These are phyloP conservation scores for Russula virescens DNA, from an alignment of 768 basidiomycete genomes.

Conservation along the genomic window DNA sequence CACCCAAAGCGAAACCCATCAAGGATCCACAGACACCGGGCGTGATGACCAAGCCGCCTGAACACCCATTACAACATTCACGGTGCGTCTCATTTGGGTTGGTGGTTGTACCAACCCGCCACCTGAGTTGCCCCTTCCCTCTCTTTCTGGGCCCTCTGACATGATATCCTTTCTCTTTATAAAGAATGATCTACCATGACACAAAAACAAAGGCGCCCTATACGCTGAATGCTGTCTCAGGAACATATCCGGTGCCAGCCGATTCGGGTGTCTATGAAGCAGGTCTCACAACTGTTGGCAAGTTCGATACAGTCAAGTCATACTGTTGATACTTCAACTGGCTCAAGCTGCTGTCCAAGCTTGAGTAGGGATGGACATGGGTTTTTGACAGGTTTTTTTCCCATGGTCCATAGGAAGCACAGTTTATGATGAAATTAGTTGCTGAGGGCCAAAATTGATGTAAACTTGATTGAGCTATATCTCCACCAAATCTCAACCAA, in stretches of 20 bases:
- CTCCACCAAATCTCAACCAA: no score
- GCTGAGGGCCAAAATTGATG: no score
- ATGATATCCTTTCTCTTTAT: neutral
- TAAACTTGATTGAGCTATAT: no score
- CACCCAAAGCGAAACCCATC: slow-evolving; percentile 71
- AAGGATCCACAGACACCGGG: slow-evolving; percentile 83
- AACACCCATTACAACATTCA: slow-evolving; percentile 78
- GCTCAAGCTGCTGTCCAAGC: slow-evolving; percentile 84
- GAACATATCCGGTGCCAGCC: slow-evolving; percentile 36
- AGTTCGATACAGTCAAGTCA: slow-evolving; percentile 83
- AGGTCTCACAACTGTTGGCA: slow-evolving; percentile 78
- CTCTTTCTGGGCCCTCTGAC: neutral
- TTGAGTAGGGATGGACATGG: no score
- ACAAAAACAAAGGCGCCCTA: slow-evolving; percentile 67
- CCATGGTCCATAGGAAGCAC: no score
- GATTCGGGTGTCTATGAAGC: slow-evolving; percentile 80
- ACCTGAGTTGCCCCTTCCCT: neutral
- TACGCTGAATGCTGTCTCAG: slow-evolving; percentile 39
- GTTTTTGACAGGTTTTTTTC: no score
- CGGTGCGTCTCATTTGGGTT: slow-evolving; percentile 51
- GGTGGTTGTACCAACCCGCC: no score
- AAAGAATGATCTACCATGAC: slow-evolving; percentile 88
- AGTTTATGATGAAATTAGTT: no score
- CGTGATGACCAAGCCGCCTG: slow-evolving; percentile 57
- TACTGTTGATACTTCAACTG: slow-evolving; percentile 93